Base-by-base conservation (phyloP, 331 rosid genomes). In the Stylosanthes scabra region DNA sequence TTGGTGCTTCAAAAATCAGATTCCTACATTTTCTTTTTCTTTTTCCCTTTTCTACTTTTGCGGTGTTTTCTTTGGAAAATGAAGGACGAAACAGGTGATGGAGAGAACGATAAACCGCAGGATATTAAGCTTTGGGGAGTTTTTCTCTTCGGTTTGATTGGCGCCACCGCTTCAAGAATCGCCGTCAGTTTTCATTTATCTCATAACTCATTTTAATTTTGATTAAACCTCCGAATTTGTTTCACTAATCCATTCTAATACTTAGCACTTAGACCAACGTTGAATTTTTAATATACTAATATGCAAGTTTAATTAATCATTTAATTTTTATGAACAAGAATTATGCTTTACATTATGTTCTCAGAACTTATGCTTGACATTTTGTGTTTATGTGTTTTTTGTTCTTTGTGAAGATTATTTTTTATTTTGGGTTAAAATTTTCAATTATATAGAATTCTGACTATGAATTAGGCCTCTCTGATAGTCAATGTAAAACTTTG, bases 141-240 rank as follows among this genome's bases (percentile, higher is more conserved):
- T 86, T 74, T 88, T 20, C 68, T 86, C 60, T 86, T 89, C 71
- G 93, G 96, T 3, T 34, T 93, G 11, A 83, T 91, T 66, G 89
- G 97, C 67, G 96, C 93, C 78, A 81, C 95, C 49, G 95, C 83
- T 71, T 81, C 94, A 39, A 86, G 85, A 54, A 65, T 89, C 73
- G 91, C 97, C 37, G 94, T 93, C 71, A 88, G 87, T 87, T 71
- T 44, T 11, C 39, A 34, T 20, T n/a, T n/a, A n/a, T n/a, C n/a
- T n/a, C n/a, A n/a, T n/a, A n/a, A n/a, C n/a, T n/a, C n/a, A n/a
- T n/a, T n/a, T n/a, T n/a, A n/a, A n/a, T n/a, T n/a, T n/a, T n/a
- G n/a, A n/a, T n/a, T n/a, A n/a, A n/a, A n/a, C n/a, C n/a, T 4
- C 9, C 46, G 10, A 42, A 42, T 7, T 42, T 42, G 46, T 8